Conservation (phyloP, 257 asterid species). For the Perilla frutescens region DNA sequence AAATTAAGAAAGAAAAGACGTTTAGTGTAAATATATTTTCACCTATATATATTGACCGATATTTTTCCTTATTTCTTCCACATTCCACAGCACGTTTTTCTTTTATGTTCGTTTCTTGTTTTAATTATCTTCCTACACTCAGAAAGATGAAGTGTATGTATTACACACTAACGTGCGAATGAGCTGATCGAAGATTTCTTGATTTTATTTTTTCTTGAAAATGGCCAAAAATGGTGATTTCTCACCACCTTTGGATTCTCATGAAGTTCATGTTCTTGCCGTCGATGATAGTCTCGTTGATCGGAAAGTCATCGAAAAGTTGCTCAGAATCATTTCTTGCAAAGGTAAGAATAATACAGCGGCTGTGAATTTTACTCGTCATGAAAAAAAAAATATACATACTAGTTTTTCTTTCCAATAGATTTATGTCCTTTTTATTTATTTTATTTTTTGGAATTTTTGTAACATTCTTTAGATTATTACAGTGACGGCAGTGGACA, state of each 20-base stretch:
- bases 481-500: slow-evolving; percentile 82
- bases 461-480: background rate
- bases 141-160: background rate
- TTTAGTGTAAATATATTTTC: slow-evolving; percentile 5
- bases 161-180: background rate
- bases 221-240: slow-evolving; percentile 53
- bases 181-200: slow-evolving; percentile 20
- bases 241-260: slow-evolving; percentile 44
- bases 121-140: slow-evolving; percentile 10
- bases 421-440: too few relatives aligned
- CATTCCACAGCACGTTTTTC: background rate
- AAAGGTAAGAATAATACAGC: slow-evolving; percentile 42
- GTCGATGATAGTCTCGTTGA: slow-evolving; percentile 67
- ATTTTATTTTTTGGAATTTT: background rate
- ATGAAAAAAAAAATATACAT: too few relatives aligned
- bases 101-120: background rate
- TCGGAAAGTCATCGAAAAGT: slow-evolving; percentile 57
- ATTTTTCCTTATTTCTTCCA: slow-evolving; percentile 10
- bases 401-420: too few relatives aligned
- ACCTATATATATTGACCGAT: slow-evolving; percentile 31
- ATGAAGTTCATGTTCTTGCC: slow-evolving; percentile 67
- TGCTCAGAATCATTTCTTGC: slow-evolving; percentile 63
- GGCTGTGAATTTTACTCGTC: too few relatives aligned
- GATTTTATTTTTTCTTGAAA: background rate
- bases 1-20: background rate